Conservation (phyloP, 495 filamentous ascomycete species). For the Podospora appendiculata region DNA sequence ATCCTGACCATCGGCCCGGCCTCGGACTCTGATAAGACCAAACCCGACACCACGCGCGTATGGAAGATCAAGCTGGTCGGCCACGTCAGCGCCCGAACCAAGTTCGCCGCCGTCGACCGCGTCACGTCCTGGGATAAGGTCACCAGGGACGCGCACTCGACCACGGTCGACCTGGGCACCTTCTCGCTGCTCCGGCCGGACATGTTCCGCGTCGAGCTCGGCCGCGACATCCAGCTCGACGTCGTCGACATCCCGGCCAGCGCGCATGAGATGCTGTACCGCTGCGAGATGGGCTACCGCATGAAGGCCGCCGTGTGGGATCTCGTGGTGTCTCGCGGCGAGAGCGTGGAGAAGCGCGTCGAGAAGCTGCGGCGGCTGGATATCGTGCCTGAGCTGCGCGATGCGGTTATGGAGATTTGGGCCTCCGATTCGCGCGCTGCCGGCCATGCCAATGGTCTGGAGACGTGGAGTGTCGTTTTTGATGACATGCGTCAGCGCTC, state of each 20-base stretch:
- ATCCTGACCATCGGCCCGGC: neutral
- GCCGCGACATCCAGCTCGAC: constrained; percentile 22
- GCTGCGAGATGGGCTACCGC: constrained; percentile 34
- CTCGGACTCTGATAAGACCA: neutral
- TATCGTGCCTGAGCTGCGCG: constrained; percentile 25
- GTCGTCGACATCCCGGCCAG: constrained; percentile 18
- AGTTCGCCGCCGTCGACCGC: too few relatives aligned
- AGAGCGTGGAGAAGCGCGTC: constrained; percentile 15
- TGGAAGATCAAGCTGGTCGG: constrained; percentile 16
- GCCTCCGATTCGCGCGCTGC: constrained; percentile 26
- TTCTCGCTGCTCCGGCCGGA: too few relatives aligned
- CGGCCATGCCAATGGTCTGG: constrained; percentile 8
- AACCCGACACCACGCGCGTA: constrained; percentile 6
- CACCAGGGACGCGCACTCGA: too few relatives aligned
- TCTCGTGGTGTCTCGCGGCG: constrained; percentile 10
- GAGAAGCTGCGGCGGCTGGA: constrained; percentile 24
- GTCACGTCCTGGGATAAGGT: too few relatives aligned
- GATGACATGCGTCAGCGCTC: too few relatives aligned
- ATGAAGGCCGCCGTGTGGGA: constrained; percentile 34
- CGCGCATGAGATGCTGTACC: constrained; percentile 27
- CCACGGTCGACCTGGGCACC: too few relatives aligned
- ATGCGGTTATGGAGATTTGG: constrained; percentile 37
- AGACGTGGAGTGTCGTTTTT: neutral
- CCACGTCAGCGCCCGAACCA: too few relatives aligned
- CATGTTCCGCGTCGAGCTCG: constrained; percentile 1